A percentile compares a stretch with the other conserved stretches of the same genome.
These are phyloP conservation scores for Bryopsis sp. DNA, from an alignment of 139 green algal genomes.

Conservation along the genomic window DNA sequence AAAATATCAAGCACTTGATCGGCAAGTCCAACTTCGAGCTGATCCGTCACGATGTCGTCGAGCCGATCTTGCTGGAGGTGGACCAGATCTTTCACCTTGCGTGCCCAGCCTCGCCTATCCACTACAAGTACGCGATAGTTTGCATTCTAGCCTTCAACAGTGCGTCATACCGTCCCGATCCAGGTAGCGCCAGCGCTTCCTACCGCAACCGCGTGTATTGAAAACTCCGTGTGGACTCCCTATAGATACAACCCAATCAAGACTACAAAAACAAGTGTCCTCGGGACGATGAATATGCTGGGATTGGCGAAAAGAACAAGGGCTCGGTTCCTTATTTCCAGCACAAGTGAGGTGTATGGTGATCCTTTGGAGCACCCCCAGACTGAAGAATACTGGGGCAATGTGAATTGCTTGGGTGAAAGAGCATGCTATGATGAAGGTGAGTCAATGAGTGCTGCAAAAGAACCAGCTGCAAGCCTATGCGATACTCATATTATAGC, in stretches of 20 bases:
- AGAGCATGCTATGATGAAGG: constrained; percentile 96
- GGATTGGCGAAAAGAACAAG: constrained; percentile 90
- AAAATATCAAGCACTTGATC: constrained; percentile 89
- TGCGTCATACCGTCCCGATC: too few species aligned
- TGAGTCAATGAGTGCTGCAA: constrained; percentile 10
- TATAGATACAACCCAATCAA: constrained; percentile 98
- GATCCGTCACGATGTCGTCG: constrained; percentile 93
- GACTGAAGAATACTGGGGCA: constrained; percentile 96
- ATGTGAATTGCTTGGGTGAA: constrained; percentile 98
- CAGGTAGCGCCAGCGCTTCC: too few species aligned
- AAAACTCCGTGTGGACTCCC: background rate
- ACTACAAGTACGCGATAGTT: constrained; percentile 86
- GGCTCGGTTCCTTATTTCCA: constrained; percentile 86
- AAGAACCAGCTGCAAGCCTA: background rate
- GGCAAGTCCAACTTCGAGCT: constrained; percentile 92
- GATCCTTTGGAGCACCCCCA: constrained; percentile 97
- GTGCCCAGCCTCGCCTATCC: constrained; percentile 95
- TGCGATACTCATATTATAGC: too few species aligned
- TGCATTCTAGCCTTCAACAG: background rate
- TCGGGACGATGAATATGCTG: constrained; percentile 99
- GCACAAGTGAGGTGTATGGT: constrained; percentile 97
- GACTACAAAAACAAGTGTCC: constrained; percentile 94
- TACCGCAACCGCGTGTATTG: too few species aligned
- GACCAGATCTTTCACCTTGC: constrained; percentile 98
- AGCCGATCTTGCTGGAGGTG: constrained; percentile 93